phyloP scores from a whole-genome alignment of 305 asterid genomes.

The Solanum hybrid region DNA sequence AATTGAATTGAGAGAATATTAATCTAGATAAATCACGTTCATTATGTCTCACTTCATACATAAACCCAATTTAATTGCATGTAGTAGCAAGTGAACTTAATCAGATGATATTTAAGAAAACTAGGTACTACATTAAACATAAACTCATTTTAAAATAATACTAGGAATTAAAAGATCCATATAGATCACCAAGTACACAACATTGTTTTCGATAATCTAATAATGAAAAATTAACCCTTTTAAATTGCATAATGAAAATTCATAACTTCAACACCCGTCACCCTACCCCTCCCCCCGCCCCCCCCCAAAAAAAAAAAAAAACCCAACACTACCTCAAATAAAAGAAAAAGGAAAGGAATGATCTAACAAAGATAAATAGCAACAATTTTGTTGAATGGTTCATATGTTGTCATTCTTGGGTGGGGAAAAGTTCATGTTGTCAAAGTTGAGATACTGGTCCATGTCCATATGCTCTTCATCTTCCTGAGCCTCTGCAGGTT shows the following conservation, averaged over 20 bases:
- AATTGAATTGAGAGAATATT: too few species aligned
- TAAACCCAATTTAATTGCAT: background rate
- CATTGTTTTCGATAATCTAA: background rate
- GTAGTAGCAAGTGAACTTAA: background rate
- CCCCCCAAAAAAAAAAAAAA: too few species aligned
- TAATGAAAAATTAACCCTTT: background rate
- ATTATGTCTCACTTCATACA: background rate
- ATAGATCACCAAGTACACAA: background rate
- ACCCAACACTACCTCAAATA: background rate
- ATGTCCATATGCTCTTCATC: background rate
- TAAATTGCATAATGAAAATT: background rate
- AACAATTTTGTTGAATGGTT: background rate
- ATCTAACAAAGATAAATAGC: background rate
- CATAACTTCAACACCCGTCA: background rate
- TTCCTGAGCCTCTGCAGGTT: background rate
- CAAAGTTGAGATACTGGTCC: background rate
- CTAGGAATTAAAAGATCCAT: background rate
- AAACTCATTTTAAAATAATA: background rate
- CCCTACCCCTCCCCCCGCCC: background rate
- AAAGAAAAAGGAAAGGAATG: background rate
- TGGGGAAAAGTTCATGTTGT: background rate
- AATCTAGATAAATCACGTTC: too few species aligned
- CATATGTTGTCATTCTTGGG: background rate
- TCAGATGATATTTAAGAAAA: background rate
- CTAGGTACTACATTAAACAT: background rate